Conservation (phyloP, 352 stramenopile genomes). For the Phytophthora boehmeriae region DNA sequence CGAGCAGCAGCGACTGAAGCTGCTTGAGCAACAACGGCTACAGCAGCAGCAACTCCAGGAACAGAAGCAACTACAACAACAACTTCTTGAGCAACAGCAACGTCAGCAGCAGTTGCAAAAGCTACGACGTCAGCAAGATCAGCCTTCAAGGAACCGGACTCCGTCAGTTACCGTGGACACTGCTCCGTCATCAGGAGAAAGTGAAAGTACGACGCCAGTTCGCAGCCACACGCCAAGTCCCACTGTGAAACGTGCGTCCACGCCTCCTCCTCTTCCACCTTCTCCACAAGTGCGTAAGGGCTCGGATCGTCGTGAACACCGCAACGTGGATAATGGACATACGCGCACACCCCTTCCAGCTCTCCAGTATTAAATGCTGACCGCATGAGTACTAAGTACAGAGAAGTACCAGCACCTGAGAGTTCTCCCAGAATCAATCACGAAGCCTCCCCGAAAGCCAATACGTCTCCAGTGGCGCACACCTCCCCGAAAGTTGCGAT, state of each 20-base stretch:
- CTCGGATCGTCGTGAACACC: slow-evolving; percentile 21
- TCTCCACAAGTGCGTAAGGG: slow-evolving; percentile 34
- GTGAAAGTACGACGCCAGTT: slow-evolving; percentile 13
- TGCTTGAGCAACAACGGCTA: slow-evolving; percentile 15
- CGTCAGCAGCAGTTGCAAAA: slow-evolving; percentile 16
- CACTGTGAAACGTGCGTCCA: slow-evolving; percentile 31
- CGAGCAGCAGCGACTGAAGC: slow-evolving; percentile 12
- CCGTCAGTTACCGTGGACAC: slow-evolving; percentile 45
- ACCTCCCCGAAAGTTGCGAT: slow-evolving; percentile 7
- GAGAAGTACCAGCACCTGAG: slow-evolving; percentile 7
- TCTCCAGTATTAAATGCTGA: slow-evolving; percentile 21
- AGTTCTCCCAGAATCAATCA: slow-evolving; percentile 19
- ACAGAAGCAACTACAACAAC: slow-evolving; percentile 4
- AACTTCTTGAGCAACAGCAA: slow-evolving; percentile 10
- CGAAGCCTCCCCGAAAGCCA: slow-evolving; percentile 30
- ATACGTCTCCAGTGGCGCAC: slow-evolving; percentile 11
- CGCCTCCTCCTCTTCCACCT: slow-evolving; percentile 27
- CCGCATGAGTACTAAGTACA: slow-evolving; percentile 12
- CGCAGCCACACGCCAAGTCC: slow-evolving; percentile 29
- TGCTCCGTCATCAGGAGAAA: slow-evolving; percentile 8
- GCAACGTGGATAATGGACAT: slow-evolving; percentile 20
- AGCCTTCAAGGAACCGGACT: slow-evolving; percentile 23
- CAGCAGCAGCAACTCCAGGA: slow-evolving; percentile 14
- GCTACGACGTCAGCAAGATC: slow-evolving; percentile 24
- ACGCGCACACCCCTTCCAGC: slow-evolving; percentile 22